Base-by-base conservation (phyloP, 768 basidiomycete genomes). In the Tulasnella sp. region DNA sequence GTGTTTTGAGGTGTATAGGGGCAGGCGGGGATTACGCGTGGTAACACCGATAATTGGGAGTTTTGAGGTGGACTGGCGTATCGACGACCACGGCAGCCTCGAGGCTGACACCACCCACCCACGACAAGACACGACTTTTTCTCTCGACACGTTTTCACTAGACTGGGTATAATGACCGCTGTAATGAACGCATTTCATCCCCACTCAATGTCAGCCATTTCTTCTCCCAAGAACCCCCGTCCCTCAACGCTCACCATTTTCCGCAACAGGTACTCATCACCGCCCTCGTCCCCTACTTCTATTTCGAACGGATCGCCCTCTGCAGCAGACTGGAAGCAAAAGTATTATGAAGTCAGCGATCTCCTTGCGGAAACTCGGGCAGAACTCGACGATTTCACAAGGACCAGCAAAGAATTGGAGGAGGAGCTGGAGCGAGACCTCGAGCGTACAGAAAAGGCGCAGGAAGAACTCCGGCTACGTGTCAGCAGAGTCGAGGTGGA, bases 381-480 rank as follows among this genome's bases (percentile, higher is more conserved):
- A 9, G 90, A 92, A 69, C 82, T 94, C 49, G 82, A 85, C 66
- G 86, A 93, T 65, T 90, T 90, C 67, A 84, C 89, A 65, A 75
- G 82, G 63, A 82, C 86, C 61, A 84, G 86, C 73, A 89, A 86
- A 70, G 90, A 93, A 62, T 78, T 94, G 34, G 91, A 94, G 71
- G 86, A 90, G 57, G 94, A 97, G 70, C 72, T 97, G 63, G 91
- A 93, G 75, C 78, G 77, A 61, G 94, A 98, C 68, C 73, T 98
- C 57, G 86, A 87, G 66, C 75, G 84, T 53, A 86, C 89, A 37
- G 88, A 93, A 72, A 85, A 82, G 69, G 76, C 84, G 1, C 86
- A 90, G 67, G 79, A 82, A 67, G 88, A 89, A 21, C 77, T 88
- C 32, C 81, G 76, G 71, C 74, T 79, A 63, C 88, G 83, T 69